Evolutionary conservation across 495 filamentous ascomycete genomes (phyloP).

Genomic region (Penicillium fimorum): DNA sequence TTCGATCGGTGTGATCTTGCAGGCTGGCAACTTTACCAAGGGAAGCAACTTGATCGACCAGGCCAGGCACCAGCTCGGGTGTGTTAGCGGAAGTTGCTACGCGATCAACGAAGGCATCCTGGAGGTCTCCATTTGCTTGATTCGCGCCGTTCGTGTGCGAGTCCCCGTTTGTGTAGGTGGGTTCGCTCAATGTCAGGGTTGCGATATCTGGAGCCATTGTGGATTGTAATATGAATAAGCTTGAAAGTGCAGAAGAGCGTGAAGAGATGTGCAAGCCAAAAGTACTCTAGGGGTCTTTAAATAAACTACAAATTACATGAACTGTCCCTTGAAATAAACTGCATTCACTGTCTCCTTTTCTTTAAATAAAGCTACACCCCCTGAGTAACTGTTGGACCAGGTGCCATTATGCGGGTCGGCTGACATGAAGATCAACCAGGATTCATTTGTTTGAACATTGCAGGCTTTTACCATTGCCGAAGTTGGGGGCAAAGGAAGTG

Average conservation of each 20-base stretch:
- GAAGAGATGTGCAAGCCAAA: neutral
- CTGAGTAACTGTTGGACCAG: neutral
- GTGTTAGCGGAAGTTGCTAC: conserved; percentile 28
- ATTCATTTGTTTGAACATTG: neutral
- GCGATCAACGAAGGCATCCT: conserved; percentile 14
- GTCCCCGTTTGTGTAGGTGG: neutral
- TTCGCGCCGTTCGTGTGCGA: neutral
- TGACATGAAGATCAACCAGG: neutral
- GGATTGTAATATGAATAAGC: neutral
- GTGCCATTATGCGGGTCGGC: neutral
- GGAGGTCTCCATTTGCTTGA: neutral
- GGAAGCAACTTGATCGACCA: conserved; percentile 25
- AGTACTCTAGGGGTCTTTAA: neutral
- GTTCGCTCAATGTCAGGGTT: neutral
- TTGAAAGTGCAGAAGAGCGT: neutral
- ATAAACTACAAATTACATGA: neutral
- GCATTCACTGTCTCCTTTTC: neutral
- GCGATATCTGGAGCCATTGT: neutral
- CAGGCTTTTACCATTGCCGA: neutral
- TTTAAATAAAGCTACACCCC: neutral
- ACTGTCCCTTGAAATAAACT: neutral
- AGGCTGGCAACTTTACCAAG: conserved; percentile 22
- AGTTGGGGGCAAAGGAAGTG: neutral
- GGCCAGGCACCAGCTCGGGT: conserved; percentile 24
- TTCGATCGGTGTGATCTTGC: conserved; percentile 18